A percentile compares a stretch with the other conserved stretches of the same genome.
Conservation (phyloP, 2,329 filamentous ascomycete genomes). For the Verticillium nonalfalfae region DNA sequence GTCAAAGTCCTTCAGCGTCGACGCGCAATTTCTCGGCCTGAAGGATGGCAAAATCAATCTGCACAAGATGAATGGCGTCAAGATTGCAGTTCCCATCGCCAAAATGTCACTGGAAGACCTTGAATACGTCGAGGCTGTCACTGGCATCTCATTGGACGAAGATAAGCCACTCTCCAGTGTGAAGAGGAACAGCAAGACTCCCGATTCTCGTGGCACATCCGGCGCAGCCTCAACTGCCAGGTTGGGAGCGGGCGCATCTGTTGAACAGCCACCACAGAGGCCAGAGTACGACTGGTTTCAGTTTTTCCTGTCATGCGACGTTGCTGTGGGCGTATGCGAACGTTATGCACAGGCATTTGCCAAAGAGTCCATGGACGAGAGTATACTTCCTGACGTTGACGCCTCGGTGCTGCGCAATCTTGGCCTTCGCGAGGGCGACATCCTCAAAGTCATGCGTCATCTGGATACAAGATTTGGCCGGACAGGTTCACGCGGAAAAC, state of each 20-base stretch:
- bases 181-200: constrained; percentile 43
- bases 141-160: constrained; percentile 87
- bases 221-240: constrained; percentile 14
- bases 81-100: constrained; percentile 89
- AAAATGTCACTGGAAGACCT: constrained; percentile 97
- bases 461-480: constrained; percentile 77
- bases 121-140: constrained; percentile 84
- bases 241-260: constrained; percentile 49
- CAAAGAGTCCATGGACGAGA: constrained; percentile 93
- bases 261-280: constrained; percentile 51
- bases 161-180: constrained; percentile 90
- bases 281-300: constrained; percentile 97
- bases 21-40: constrained; percentile 90
- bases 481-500: constrained; percentile 33
- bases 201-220: constrained; percentile 8
- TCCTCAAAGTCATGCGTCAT: constrained; percentile 87
- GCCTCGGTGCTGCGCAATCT: constrained; percentile 75
- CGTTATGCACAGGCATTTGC: constrained; percentile 85
- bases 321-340: constrained; percentile 88
- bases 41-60: constrained; percentile 96
- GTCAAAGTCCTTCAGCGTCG: constrained; percentile 92
- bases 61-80: constrained; percentile 96
- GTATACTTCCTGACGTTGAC: constrained; percentile 83
- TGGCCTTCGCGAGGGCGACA: constrained; percentile 93
- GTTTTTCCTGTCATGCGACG: constrained; percentile 90